A percentile compares a stretch with the other conserved stretches of the same genome.
Evolutionary conservation across 768 basidiomycete species (phyloP).

Genomic region (Lyophyllum shimeji): DNA sequence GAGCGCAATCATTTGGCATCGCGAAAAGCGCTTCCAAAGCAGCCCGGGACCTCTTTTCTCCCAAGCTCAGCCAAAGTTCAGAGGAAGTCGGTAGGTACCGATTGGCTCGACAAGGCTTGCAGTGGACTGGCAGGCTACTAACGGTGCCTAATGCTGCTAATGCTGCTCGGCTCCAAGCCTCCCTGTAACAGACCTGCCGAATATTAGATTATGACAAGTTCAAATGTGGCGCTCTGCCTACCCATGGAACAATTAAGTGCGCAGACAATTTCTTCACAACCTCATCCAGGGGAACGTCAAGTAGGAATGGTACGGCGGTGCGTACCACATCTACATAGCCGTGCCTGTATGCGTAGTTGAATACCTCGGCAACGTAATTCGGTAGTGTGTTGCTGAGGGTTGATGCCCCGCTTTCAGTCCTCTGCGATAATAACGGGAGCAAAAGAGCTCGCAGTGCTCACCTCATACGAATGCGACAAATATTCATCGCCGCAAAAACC

Average conservation of each 20-base stretch:
- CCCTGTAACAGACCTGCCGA: background rate
- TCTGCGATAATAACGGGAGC: background rate
- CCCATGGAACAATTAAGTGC: conserved; percentile 1
- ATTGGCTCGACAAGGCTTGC: background rate
- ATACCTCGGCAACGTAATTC: background rate
- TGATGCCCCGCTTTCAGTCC: background rate
- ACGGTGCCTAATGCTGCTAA: background rate
- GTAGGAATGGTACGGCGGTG: background rate
- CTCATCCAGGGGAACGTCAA: background rate
- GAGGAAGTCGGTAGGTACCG: background rate
- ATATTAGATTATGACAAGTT: background rate
- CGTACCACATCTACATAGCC: background rate
- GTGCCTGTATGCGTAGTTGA: background rate
- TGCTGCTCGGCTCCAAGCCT: background rate
- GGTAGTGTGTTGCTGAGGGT: background rate
- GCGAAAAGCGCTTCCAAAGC: background rate
- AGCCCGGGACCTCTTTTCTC: background rate
- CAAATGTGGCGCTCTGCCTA: background rate
- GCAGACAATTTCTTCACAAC: background rate
- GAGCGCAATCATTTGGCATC: too few species aligned
- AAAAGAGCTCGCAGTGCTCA: background rate
- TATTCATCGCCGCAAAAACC: conserved; percentile 25
- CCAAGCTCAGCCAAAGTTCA: background rate
- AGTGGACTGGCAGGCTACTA: background rate
- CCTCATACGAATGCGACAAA: conserved; percentile 27